A percentile compares a stretch with the other conserved stretches of the same genome.
phyloP scores from a whole-genome alignment of 495 filamentous ascomycete species.

The Xanthoparmelia taractica region DNA sequence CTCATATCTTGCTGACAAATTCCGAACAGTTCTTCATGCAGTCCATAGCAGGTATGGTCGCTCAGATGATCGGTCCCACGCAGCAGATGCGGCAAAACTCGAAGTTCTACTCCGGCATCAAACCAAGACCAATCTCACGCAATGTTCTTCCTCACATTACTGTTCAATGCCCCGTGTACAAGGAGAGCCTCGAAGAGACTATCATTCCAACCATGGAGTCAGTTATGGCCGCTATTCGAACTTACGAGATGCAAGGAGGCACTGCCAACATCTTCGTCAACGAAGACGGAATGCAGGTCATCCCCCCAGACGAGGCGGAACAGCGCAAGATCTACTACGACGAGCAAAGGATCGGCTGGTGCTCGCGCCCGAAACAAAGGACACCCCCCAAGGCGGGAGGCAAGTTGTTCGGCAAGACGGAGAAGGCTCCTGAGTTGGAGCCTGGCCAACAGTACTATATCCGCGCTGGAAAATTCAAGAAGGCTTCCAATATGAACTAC shows the following conservation, averaged over 20 bases:
- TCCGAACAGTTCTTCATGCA: constrained; percentile 53
- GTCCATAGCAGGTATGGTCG: constrained; percentile 46
- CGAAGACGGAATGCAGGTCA: constrained; percentile 42
- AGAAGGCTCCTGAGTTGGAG: constrained; percentile 30
- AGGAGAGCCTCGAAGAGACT: constrained; percentile 28
- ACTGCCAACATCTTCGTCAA: constrained; percentile 45
- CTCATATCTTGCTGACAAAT: neutral
- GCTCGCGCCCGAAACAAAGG: constrained; percentile 52
- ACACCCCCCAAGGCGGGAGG: constrained; percentile 9
- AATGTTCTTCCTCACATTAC: constrained; percentile 54
- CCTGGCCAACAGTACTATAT: constrained; percentile 37
- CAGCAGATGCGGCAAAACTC: constrained; percentile 48
- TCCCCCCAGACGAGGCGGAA: constrained; percentile 47
- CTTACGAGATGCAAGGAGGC: constrained; percentile 46
- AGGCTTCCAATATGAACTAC: constrained; percentile 70
- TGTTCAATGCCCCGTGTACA: constrained; percentile 34
- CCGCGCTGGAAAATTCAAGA: constrained; percentile 63
- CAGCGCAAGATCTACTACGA: constrained; percentile 57
- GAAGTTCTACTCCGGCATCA: constrained; percentile 52
- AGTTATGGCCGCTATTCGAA: constrained; percentile 43
- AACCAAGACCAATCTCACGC: constrained; percentile 41
- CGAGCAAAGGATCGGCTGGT: constrained; percentile 56
- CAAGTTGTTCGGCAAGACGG: constrained; percentile 2
- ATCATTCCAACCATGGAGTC: constrained; percentile 29
- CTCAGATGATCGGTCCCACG: constrained; percentile 54